phyloP scores from a whole-genome alignment of 371 early-diverging fungal species.

The Nematocida minor region DNA sequence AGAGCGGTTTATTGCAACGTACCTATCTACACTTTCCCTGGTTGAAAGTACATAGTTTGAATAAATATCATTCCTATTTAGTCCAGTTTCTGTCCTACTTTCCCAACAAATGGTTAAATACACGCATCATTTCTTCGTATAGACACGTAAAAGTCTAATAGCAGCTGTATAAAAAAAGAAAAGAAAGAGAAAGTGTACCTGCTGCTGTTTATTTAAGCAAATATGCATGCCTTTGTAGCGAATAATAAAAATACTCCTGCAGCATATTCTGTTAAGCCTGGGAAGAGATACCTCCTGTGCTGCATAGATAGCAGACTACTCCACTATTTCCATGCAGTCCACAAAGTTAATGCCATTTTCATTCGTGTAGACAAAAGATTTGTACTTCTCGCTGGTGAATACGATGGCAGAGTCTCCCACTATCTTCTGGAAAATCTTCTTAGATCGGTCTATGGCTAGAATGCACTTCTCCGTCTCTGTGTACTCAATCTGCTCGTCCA shows the following conservation, averaged over 20 bases:
- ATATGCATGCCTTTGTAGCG: no score
- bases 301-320: neutral
- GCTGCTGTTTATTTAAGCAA: no score
- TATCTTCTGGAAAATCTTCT: neutral
- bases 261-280: neutral
- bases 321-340: neutral
- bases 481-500: neutral
- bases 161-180: no score
- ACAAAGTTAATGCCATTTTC: neutral
- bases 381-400: conserved; percentile 6
- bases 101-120: no score
- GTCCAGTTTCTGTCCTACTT: neutral
- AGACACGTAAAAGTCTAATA: no score
- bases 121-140: no score
- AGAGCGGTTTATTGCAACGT: conserved; percentile 11
- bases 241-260: no score
- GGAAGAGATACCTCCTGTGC: neutral
- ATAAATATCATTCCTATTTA: conserved; percentile 2
- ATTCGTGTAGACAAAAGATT: neutral
- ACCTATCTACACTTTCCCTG: conserved; percentile 35
- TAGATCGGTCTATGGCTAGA: neutral
- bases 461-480: conserved; percentile 18
- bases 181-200: no score
- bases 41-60: neutral
- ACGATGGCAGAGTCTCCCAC: neutral